Conservation (phyloP, 2,329 filamentous ascomycete species). For the Pezicula radicicola region DNA sequence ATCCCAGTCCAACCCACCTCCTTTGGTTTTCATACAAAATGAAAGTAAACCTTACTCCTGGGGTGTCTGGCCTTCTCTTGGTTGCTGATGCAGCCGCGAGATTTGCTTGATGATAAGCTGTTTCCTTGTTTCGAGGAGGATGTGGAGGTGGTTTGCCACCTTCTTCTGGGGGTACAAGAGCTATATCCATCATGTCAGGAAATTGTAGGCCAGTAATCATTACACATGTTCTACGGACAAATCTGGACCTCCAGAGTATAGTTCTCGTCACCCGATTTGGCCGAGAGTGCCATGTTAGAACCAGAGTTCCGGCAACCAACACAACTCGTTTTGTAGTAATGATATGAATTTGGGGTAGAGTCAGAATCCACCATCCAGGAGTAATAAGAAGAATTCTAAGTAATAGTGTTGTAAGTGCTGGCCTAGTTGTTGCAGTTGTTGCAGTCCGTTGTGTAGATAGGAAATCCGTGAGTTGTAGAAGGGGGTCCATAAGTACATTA, state of each 20-base stretch:
- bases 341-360: constrained; percentile 77
- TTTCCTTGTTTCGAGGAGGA: constrained; percentile 22
- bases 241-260: constrained; percentile 84
- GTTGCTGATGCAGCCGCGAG: constrained; percentile 21
- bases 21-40: constrained; percentile 96
- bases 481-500: constrained; percentile 86
- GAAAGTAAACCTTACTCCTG: constrained; percentile 93
- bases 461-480: constrained; percentile 88
- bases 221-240: constrained; percentile 65
- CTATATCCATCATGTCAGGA: constrained; percentile 40
- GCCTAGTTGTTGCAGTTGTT: constrained; percentile 85
- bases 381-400: constrained; percentile 85
- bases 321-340: constrained; percentile 84
- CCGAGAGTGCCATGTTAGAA: constrained; percentile 88
- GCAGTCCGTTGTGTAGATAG: constrained; percentile 86
- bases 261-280: constrained; percentile 81
- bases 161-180: constrained; percentile 13
- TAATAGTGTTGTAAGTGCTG: constrained; percentile 85
- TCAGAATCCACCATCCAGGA: constrained; percentile 82
- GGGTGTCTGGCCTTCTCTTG: constrained; percentile 48
- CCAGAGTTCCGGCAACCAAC: constrained; percentile 80
- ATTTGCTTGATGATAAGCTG: constrained; percentile 12
- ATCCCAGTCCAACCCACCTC: constrained; percentile 90
- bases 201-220: constrained; percentile 81
- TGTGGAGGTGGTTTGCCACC: constrained; percentile 28